Evolutionary conservation across 1,139 yeast species (phyloP), one percentile per base, ranked within the genome.

Genomic region (Waltiozyma sp.): DNA sequence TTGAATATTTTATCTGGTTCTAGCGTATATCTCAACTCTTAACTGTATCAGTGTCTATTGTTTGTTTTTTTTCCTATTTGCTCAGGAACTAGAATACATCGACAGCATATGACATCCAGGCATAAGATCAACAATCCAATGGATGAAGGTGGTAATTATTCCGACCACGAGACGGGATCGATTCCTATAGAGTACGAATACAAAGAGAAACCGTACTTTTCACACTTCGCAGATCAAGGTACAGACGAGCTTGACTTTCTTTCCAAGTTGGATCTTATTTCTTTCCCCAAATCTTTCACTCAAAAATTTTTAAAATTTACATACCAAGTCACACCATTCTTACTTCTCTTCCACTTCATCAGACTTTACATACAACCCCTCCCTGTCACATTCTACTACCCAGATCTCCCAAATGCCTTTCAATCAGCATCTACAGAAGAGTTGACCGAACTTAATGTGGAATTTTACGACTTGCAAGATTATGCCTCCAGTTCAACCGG

Each of bases 381-480:
- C 6, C 34, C 26, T 2, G 49, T 46, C 11, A 10, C 38, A 1
- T 33, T 47, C 14, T 54, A 54, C 33, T 38, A 40, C 16, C 58
- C 58, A 9, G 51, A 53, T 41, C 47, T 55, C 19, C 52, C 57
- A 8, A 49, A 43, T 16, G 38, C 50, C 1, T 43, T 42, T 3
- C 42, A 31, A 14, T 15, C 41, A 5, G 33, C 51, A 1, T 34
- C 49, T 2, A 28, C 37, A 1, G 40, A 44, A 2, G 48, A 43
- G 11, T 38, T 37, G 5, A 41, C 41, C n/a, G 44, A 44, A n/a
- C 33, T 51, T 15, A 48, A 45, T 24, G 56, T 71, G 16, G 64
- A 62, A 43, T 70, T 63, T 50, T 73, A 69, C 52, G 81, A 75
- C 50, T 55, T 75, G 43, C 53, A 57, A 19, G 65, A 68, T 31